Evolutionary conservation across 2,329 filamentous ascomycete genomes (phyloP).

Genomic region (Fusarium buxicola): DNA sequence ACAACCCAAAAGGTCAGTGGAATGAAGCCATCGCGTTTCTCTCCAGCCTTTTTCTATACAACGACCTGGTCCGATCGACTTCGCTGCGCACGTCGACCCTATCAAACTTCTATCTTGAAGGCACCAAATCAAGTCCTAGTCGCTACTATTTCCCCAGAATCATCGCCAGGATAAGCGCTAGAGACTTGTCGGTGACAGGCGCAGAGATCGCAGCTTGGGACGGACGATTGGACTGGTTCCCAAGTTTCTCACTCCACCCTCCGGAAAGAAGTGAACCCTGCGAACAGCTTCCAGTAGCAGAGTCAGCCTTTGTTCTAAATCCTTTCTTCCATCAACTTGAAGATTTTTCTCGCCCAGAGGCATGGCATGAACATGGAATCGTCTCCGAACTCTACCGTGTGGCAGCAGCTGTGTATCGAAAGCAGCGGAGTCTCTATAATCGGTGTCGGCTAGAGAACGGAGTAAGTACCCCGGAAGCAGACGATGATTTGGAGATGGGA

Average conservation of each 20-base stretch:
- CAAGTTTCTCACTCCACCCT: constrained; percentile 27
- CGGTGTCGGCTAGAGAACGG: neutral
- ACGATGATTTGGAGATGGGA: constrained; percentile 12
- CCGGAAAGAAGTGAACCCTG: neutral
- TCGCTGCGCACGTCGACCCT: constrained; percentile 20
- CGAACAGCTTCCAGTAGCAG: neutral
- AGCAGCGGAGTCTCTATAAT: constrained; percentile 3
- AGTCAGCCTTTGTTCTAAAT: neutral
- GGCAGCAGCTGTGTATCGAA: constrained; percentile 30
- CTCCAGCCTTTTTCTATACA: constrained; percentile 33
- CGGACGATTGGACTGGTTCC: constrained; percentile 32
- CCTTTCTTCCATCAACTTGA: constrained; percentile 4
- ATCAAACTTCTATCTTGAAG: constrained; percentile 25
- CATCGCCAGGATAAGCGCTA: constrained; percentile 26
- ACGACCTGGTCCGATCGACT: constrained; percentile 35
- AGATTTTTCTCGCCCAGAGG: neutral
- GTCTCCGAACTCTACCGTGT: constrained; percentile 34
- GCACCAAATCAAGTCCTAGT: neutral
- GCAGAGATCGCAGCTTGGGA: constrained; percentile 30
- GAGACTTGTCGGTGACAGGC: constrained; percentile 24
- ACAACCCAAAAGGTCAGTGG: neutral
- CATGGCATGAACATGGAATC: constrained; percentile 6
- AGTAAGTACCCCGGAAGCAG: too few relatives aligned
- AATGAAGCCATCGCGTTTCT: constrained; percentile 27
- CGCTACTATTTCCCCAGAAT: constrained; percentile 26